Evolutionary conservation across 73 alveolate species (phyloP), one percentile per base, ranked within the genome.

Genomic region (Urostyla sp.): DNA sequence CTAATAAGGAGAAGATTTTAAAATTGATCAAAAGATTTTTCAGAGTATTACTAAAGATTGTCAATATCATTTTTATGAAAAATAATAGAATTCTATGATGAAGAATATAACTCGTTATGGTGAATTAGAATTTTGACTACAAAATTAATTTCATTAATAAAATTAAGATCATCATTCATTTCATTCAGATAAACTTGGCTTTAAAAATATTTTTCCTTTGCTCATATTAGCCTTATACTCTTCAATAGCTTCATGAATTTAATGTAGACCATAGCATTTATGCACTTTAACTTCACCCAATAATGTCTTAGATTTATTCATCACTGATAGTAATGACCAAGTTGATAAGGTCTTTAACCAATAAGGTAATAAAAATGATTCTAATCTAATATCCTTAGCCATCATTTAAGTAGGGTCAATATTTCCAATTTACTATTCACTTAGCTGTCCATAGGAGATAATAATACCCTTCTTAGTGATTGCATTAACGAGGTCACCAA

Each of bases 191-290:
- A 61, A 49, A 53, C 66, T 57, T 30, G 91, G 87, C 87, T 56
- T 89, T n/a, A 89, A 43, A 13, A 89, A 27, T 1, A 84, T 38
- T 72, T 84, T 89, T 6, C 89, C 89, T 15, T 36, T 56, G 46
- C 86, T 49, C 91, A 75, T 89, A 54, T 89, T 84, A 2, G 31
- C 73, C 56, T 76, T 56, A 46, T 89, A 89, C 59, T 54, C 57
- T 4, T 37, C 81, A 44, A 84, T 43, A 0, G 96, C 93, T 31
- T 89, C 96, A 35, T 84, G 45, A 23, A 84, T 56, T 60, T 84
- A 76, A 24, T 66, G 75, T 43, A 89, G 32, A 0, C 83, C 91
- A 49, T 55, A 79, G 31, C 55, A 88, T 31, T 63, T 76, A 54
- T 43, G 43, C 24, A 84, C 48, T 20, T 46, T 50, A 23, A 63